phyloP scores from a whole-genome alignment of 805 yeast genomes.

The Metschnikowia lochheadii region DNA sequence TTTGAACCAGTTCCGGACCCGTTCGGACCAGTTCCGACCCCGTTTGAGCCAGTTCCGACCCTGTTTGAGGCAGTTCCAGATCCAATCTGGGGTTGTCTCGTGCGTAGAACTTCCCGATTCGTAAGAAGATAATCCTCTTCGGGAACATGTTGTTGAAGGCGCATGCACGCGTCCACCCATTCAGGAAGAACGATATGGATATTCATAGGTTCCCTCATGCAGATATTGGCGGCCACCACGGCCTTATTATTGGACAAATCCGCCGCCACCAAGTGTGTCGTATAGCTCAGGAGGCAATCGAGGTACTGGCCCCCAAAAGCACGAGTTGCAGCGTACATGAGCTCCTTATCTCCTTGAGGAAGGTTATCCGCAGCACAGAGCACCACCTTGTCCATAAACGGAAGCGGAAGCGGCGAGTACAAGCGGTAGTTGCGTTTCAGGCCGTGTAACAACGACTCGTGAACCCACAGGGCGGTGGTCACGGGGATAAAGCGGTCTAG shows the following conservation, averaged over 20 bases:
- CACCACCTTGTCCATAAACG: constrained; percentile 57
- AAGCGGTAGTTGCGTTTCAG: constrained; percentile 43
- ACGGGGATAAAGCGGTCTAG: constrained; percentile 58
- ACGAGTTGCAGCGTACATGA: constrained; percentile 61
- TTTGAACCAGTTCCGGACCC: not conserved
- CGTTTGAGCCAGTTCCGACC: not conserved
- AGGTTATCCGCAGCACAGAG: constrained; percentile 57
- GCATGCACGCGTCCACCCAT: constrained; percentile 75
- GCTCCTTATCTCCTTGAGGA: constrained; percentile 57
- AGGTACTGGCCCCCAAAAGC: constrained; percentile 76
- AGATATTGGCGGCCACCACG: constrained; percentile 46
- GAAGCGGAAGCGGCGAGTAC: constrained; percentile 69
- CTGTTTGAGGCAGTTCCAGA: not conserved
- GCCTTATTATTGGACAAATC: constrained; percentile 54
- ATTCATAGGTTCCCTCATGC: constrained; percentile 23
- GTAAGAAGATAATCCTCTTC: constrained; percentile 51
- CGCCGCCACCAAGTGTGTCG: constrained; percentile 73
- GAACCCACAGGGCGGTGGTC: constrained; percentile 59
- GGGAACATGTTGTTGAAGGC: constrained; percentile 44
- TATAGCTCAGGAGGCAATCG: constrained; percentile 58
- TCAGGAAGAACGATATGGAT: constrained; percentile 68
- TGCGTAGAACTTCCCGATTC: constrained; percentile 10
- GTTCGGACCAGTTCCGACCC: not conserved
- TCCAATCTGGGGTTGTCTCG: constrained; percentile 20
- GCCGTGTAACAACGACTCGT: constrained; percentile 34